Evolutionary conservation across 768 basidiomycete species (phyloP).

Genomic region (Hydnomerulius pinastri): DNA sequence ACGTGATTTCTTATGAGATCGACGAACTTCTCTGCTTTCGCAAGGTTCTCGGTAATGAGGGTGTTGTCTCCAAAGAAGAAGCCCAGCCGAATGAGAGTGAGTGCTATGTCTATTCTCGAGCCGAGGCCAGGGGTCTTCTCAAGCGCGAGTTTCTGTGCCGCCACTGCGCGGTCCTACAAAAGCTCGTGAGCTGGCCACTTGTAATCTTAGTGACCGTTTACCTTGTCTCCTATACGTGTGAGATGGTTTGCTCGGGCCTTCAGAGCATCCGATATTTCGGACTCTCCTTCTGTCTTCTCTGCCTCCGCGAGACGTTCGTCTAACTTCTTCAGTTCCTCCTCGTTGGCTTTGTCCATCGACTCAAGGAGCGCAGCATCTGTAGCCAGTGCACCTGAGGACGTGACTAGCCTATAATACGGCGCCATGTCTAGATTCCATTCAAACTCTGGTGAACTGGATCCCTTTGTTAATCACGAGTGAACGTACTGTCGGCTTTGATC

Average conservation of each 20-base stretch:
- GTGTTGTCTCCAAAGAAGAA: constrained; percentile 85
- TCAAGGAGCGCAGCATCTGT: constrained; percentile 39
- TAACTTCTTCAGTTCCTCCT: constrained; percentile 68
- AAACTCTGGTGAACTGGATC: constrained; percentile 3
- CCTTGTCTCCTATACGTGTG: constrained; percentile 86
- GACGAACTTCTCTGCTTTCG: constrained; percentile 78
- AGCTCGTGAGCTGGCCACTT: not conserved
- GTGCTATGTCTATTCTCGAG: constrained; percentile 88
- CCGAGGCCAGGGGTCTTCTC: constrained; percentile 93
- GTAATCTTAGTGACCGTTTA: constrained; percentile 15
- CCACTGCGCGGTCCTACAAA: constrained; percentile 72
- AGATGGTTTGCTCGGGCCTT: constrained; percentile 83
- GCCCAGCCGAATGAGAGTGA: constrained; percentile 86
- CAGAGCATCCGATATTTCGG: constrained; percentile 88
- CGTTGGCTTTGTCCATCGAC: constrained; percentile 55
- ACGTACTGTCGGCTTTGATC: constrained; percentile 79
- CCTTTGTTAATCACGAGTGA: not conserved
- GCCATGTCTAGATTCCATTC: constrained; percentile 68
- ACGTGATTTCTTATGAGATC: not conserved
- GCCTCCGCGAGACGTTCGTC: constrained; percentile 84
- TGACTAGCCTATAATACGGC: constrained; percentile 71
- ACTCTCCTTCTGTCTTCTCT: constrained; percentile 88
- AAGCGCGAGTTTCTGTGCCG: constrained; percentile 80
- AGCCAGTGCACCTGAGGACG: constrained; percentile 45
- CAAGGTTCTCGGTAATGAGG: constrained; percentile 69